These are phyloP conservation scores for Hypoxylon sp. DNA, from an alignment of 2,329 filamentous ascomycete genomes.

Conservation along the genomic window DNA sequence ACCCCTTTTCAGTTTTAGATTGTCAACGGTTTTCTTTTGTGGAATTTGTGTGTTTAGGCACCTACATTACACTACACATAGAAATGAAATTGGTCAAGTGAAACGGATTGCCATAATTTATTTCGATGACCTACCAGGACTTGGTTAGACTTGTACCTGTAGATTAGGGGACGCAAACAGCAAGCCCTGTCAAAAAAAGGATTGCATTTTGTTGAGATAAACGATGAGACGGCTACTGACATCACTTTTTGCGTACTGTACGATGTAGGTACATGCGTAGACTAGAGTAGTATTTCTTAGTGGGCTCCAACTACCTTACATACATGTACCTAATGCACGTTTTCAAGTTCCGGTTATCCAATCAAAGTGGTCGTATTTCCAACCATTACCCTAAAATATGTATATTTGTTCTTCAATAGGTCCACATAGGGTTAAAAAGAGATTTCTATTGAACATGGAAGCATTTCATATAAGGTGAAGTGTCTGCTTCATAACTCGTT, in stretches of 20 bases:
- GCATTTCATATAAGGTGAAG: not conserved
- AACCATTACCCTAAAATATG: constrained; percentile 17
- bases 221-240: constrained; percentile 30
- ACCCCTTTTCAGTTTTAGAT: constrained; percentile 38
- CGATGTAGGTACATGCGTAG: constrained; percentile 12
- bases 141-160: not conserved
- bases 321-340: constrained; percentile 11
- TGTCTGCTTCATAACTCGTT: not conserved
- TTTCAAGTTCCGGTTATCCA: constrained; percentile 24
- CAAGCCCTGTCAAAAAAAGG: not conserved
- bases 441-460: constrained; percentile 9
- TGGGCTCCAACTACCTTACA: constrained; percentile 27
- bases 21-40: constrained; percentile 23
- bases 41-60: constrained; percentile 14
- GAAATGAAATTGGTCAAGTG: constrained; percentile 20
- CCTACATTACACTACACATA: not conserved
- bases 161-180: not conserved
- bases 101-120: not conserved
- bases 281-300: constrained; percentile 31
- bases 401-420: constrained; percentile 12
- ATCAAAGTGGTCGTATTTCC: constrained; percentile 37
- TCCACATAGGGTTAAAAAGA: constrained; percentile 20
- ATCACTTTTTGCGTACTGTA: constrained; percentile 35
- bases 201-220: constrained; percentile 6
- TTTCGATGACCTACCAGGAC: too few species aligned